These are phyloP conservation scores for Ballota nigra DNA, from an alignment of 257 asterid genomes.

Conservation along the genomic window DNA sequence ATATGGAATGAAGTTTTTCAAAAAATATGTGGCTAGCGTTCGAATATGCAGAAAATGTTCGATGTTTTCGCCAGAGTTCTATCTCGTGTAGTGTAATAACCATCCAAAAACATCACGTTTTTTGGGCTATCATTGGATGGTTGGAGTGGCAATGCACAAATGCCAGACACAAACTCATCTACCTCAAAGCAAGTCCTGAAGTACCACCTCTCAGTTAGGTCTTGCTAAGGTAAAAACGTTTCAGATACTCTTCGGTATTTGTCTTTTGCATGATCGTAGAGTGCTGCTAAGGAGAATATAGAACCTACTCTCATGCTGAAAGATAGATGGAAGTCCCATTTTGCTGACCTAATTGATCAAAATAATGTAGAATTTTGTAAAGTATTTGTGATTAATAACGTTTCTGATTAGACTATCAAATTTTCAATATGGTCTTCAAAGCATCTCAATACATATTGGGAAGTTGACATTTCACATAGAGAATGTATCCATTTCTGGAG, in stretches of 20 bases:
- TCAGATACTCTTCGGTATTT: conserved; percentile 42
- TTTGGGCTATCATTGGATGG: conserved; percentile 44
- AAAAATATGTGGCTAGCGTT: too few species aligned
- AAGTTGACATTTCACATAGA: too few species aligned
- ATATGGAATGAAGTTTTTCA: too few species aligned
- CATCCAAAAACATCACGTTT: conserved; percentile 44
- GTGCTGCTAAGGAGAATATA: conserved; percentile 45
- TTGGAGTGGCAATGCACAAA: conserved; percentile 34
- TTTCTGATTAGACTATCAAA: too few species aligned
- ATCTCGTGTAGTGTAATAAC: conserved; percentile 27
- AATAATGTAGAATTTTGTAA: too few species aligned
- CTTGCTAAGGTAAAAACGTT: conserved; percentile 55
- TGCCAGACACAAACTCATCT: conserved; percentile 47
- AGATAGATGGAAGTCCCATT: conserved; percentile 46
- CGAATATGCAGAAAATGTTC: conserved; percentile 44
- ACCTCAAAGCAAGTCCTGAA: conserved; percentile 35
- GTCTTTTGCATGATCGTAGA: conserved; percentile 32
- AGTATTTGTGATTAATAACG: too few species aligned
- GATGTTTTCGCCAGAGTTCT: conserved; percentile 31
- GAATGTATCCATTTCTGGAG: too few species aligned
- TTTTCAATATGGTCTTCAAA: too few species aligned
- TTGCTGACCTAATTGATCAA: conserved; percentile 38
- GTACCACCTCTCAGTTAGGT: conserved; percentile 47
- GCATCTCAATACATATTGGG: too few species aligned
- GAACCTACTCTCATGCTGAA: conserved; percentile 53